Base-by-base conservation (phyloP, 1,284 basidiomycete species). In the Austropuccinia psidii region DNA sequence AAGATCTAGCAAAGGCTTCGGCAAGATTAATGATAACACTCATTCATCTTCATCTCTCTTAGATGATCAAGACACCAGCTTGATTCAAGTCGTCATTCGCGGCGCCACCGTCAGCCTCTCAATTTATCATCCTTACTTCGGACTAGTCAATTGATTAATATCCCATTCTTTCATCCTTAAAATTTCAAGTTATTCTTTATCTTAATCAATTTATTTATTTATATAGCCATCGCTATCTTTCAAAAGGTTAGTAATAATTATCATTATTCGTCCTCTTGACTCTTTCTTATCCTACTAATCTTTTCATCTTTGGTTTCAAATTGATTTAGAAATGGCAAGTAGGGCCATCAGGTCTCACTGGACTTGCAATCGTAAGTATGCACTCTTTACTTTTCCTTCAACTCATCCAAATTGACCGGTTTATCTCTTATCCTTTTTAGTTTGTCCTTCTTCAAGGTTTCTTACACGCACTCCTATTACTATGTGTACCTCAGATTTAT, bases 161-260 rank as follows among this genome's bases (percentile, higher is more conserved):
- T 24, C 43, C 33, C 33, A 21, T 64, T 29, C 35, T n/a, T 13
- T 8, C n/a, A 21, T 43, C 13, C 49, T n/a, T 52, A 52, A 35
- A 45, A 33, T 13, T 58, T 21, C n/a, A 15, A 70, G 67, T 17
- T 70, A 9, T 72, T 72, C 35, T 72, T 72, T 58, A 43, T 72
- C n/a, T 17, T 76, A 37, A 62, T 76, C 43, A 74, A 74, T 33
- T 67, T 77, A 4, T 75, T 74, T 47, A 76, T 78, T 47, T 76
- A 75, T 49, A 76, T 78, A 47, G 65, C 76, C 13, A 75, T 77
- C n/a, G 77, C 77, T 27, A 43, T 73, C 1, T 77, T 77, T 50
- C 77, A 78, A 49, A 61, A 72, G 35, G 69, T 72, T 13, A 13
- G n/a, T 19, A 3, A 21, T 31, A 54, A 6, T 61, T 45, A 39